phyloP scores from a whole-genome alignment of 495 filamentous ascomycete genomes.

The Penicillium coffeae region DNA sequence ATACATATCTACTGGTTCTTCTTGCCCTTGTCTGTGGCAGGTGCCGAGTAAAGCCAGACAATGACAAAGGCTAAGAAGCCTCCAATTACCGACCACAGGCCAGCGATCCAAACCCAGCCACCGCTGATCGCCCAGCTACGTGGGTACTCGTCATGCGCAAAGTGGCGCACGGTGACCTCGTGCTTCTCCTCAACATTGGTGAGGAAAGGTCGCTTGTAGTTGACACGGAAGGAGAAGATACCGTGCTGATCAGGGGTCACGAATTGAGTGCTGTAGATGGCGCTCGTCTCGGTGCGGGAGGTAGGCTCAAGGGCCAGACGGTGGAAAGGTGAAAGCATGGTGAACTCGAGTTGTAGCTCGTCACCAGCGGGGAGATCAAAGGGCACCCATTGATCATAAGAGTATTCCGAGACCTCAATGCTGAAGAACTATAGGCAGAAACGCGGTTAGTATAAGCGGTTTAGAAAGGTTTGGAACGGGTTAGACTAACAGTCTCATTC shows the following conservation, averaged over 20 bases:
- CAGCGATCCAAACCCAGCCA: constrained; percentile 94
- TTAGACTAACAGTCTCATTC: constrained; percentile 81
- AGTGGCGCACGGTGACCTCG: constrained; percentile 89
- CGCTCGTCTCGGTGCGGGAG: constrained; percentile 57
- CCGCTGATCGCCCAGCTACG: constrained; percentile 84
- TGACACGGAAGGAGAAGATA: constrained; percentile 93
- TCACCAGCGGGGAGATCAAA: constrained; percentile 68
- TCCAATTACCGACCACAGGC: constrained; percentile 74
- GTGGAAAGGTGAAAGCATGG: constrained; percentile 97
- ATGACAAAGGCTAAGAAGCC: constrained; percentile 84
- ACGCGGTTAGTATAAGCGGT: constrained; percentile 19
- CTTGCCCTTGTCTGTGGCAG: constrained; percentile 50
- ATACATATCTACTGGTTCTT: constrained; percentile 62
- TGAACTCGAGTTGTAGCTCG: constrained; percentile 87
- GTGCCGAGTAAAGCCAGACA: constrained; percentile 85
- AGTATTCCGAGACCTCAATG: constrained; percentile 85
- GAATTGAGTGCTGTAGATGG: constrained; percentile 72
- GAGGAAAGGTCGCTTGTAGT: constrained; percentile 92
- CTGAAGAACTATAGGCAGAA: constrained; percentile 62
- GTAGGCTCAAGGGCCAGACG: constrained; percentile 69
- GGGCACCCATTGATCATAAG: constrained; percentile 63
- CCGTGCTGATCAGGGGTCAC: constrained; percentile 91
- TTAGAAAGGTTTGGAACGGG: constrained; percentile 1
- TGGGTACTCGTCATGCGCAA: constrained; percentile 95
- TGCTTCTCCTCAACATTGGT: constrained; percentile 90